Evolutionary conservation across 176 grass and related monocot species (phyloP).

Genomic region (Cenchrus purpureus): DNA sequence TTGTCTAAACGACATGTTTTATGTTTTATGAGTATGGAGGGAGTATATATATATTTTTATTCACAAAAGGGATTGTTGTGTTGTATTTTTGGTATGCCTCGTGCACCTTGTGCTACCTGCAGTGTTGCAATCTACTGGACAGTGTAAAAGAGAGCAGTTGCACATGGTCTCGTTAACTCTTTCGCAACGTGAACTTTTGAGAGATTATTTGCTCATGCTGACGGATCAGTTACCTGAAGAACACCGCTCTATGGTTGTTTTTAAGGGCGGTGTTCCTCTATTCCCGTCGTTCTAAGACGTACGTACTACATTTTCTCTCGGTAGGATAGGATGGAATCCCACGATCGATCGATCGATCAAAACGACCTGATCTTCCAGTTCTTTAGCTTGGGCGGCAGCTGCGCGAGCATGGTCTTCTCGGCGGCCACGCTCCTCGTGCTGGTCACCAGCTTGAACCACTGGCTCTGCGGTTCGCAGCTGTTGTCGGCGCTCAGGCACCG

Average conservation of each 20-base stretch:
- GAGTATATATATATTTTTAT: not conserved
- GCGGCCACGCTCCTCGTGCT: slow-evolving; percentile 52
- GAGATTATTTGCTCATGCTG: not conserved
- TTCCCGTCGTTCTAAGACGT: slow-evolving; percentile 1
- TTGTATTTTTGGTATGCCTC: not conserved
- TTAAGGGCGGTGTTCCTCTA: not conserved
- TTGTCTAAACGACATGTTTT: no score
- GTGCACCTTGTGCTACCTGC: no score
- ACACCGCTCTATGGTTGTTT: not conserved
- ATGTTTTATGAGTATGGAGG: no score
- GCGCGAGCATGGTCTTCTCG: slow-evolving; percentile 30
- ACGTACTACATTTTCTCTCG: slow-evolving; percentile 17
- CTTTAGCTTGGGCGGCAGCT: slow-evolving; percentile 43
- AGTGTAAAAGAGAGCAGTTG: not conserved
- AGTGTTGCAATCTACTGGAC: not conserved
- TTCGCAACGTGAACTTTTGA: not conserved
- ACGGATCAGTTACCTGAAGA: slow-evolving; percentile 2
- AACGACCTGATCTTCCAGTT: slow-evolving; percentile 47
- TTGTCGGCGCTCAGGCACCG: slow-evolving; percentile 61
- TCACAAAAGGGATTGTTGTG: not conserved
- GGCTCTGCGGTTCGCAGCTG: slow-evolving; percentile 70
- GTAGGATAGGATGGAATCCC: no score
- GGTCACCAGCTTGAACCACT: slow-evolving; percentile 88
- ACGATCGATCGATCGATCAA: slow-evolving; percentile 14
- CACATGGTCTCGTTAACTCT: not conserved